Percentiles rank a stretch among this genome's conserved stretches.
phyloP scores from a whole-genome alignment of 2,329 filamentous ascomycete genomes.

The Colletotrichum agaves region DNA sequence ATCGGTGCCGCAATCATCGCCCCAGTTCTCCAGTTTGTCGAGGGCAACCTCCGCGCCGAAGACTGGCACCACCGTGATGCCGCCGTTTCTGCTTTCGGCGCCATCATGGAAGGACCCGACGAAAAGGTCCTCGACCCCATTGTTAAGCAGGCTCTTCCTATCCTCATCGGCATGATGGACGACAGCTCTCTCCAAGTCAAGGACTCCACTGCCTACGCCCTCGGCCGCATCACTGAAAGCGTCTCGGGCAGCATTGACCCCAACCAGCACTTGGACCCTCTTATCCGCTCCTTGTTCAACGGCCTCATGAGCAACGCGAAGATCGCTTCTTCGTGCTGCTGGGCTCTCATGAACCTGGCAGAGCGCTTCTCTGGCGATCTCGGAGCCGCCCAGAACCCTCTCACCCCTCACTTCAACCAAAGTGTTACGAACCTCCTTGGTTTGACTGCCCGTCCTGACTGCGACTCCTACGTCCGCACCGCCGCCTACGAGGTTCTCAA shows the following conservation, averaged over 20 bases:
- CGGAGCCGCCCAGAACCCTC: constrained; percentile 79
- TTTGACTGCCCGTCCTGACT: constrained; percentile 84
- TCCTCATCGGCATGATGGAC: constrained; percentile 92
- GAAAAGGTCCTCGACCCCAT: constrained; percentile 92
- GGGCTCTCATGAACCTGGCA: constrained; percentile 98
- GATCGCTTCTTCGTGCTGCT: constrained; percentile 98
- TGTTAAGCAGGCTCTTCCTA: constrained; percentile 92
- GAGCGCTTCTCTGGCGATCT: constrained; percentile 93
- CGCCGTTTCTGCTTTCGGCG: constrained; percentile 95
- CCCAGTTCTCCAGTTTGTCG: constrained; percentile 90
- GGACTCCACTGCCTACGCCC: constrained; percentile 94
- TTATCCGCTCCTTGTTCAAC: constrained; percentile 90
- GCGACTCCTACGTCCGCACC: constrained; percentile 89
- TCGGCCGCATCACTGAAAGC: constrained; percentile 94
- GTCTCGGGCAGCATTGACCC: constrained; percentile 94
- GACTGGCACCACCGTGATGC: constrained; percentile 97
- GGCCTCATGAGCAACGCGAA: constrained; percentile 91
- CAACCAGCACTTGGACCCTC: constrained; percentile 79
- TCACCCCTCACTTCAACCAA: constrained; percentile 93
- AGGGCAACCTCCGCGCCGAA: constrained; percentile 86
- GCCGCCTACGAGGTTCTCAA: constrained; percentile 98
- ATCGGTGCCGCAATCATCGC: constrained; percentile 86
- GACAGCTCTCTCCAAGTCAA: constrained; percentile 90
- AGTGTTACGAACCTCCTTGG: constrained; percentile 87
- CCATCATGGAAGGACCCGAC: constrained; percentile 98